Evolutionary conservation across 2,329 filamentous ascomycete species (phyloP).

Genomic region (Clonostachys rosea): DNA sequence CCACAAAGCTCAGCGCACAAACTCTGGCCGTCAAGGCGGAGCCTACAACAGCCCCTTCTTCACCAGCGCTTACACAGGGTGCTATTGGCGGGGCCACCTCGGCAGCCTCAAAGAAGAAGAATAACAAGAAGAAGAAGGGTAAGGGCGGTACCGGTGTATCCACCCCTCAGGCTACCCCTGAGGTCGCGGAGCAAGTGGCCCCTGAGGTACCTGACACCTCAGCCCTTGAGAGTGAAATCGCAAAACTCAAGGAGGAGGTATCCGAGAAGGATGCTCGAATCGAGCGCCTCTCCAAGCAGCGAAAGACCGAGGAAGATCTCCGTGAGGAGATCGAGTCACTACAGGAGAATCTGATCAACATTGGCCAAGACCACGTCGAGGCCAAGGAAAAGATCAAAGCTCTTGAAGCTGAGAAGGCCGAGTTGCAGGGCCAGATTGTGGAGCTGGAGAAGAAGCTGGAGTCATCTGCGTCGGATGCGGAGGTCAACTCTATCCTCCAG

Average conservation of each 20-base stretch:
- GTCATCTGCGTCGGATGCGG: slow-evolving; percentile 21
- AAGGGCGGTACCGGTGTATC: slow-evolving; percentile 38
- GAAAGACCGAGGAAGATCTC: slow-evolving; percentile 73
- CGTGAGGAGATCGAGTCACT: slow-evolving; percentile 83
- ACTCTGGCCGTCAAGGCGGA: slow-evolving; percentile 9
- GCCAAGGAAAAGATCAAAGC: slow-evolving; percentile 73
- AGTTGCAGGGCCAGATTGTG: slow-evolving; percentile 56
- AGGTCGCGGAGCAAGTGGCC: slow-evolving; percentile 27
- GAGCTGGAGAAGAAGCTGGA: slow-evolving; percentile 69
- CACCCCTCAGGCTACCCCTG: slow-evolving; percentile 19
- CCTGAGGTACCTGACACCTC: slow-evolving; percentile 19
- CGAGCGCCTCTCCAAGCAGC: slow-evolving; percentile 62
- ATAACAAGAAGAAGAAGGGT: slow-evolving; percentile 86
- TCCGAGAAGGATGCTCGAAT: slow-evolving; percentile 69
- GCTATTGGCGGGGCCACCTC: slow-evolving; percentile 12
- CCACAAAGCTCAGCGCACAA: slow-evolving; percentile 32
- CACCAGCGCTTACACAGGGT: slow-evolving; percentile 13
- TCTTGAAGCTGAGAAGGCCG: slow-evolving; percentile 63
- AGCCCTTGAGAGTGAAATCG: slow-evolving; percentile 42
- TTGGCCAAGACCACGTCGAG: slow-evolving; percentile 81
- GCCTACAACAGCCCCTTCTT: slow-evolving; percentile 11
- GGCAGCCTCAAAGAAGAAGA: slow-evolving; percentile 52
- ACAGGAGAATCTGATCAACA: slow-evolving; percentile 70
- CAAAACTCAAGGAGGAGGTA: slow-evolving; percentile 46
- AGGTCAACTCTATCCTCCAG: slow-evolving; percentile 50